Conservation (phyloP, 2,329 filamentous ascomycete species). For the Cercospora zeina region DNA sequence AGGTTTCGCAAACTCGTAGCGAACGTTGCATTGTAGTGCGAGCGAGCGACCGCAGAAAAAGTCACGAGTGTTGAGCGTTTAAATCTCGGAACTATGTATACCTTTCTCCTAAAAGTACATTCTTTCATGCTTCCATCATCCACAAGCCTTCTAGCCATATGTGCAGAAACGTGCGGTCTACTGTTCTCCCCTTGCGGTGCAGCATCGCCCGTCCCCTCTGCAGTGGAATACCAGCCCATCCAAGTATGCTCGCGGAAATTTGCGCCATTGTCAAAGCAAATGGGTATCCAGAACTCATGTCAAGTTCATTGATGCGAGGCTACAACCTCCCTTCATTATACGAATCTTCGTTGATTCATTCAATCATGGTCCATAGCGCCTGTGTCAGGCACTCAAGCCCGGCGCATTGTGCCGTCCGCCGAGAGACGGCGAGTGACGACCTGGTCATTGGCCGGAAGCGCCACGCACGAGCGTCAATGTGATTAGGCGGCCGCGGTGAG, state of each 20-base stretch:
- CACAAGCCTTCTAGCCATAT: constrained; percentile 5
- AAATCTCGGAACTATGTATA: constrained; percentile 6
- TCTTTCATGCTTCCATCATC: background rate
- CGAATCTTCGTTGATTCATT: constrained; percentile 7
- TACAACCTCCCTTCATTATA: constrained; percentile 5
- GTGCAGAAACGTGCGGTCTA: constrained; percentile 1
- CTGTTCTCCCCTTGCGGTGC: constrained; percentile 1
- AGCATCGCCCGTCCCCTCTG: background rate
- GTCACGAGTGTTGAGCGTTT: background rate
- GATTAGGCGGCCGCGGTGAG: background rate
- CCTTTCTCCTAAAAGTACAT: background rate
- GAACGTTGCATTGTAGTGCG: background rate
- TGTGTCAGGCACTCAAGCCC: background rate
- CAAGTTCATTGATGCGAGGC: constrained; percentile 9
- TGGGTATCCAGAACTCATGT: constrained; percentile 27
- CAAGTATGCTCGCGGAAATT: background rate
- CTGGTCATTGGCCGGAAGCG: background rate
- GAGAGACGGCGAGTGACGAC: background rate
- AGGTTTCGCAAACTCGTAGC: background rate
- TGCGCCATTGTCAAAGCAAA: constrained; percentile 22
- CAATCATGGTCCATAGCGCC: constrained; percentile 15
- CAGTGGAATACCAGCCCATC: background rate
- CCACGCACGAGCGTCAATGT: background rate
- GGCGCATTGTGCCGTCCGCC: background rate
- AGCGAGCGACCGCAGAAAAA: background rate